These are phyloP conservation scores for Vishniacozyma victoriae DNA, from an alignment of 768 basidiomycete species.

Conservation along the genomic window DNA sequence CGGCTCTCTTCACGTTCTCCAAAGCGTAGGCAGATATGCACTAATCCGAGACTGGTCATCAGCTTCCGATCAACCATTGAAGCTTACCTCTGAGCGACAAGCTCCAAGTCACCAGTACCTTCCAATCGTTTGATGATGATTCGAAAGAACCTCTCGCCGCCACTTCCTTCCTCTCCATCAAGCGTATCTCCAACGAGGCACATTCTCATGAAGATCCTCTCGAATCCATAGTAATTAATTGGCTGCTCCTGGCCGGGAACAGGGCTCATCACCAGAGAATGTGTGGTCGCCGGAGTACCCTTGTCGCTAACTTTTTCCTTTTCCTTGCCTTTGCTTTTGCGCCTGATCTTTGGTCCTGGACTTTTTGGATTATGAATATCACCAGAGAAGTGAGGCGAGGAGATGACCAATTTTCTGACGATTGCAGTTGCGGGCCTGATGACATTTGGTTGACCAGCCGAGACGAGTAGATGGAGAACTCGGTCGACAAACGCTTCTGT, in stretches of 20 bases:
- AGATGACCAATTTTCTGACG: conserved; percentile 33
- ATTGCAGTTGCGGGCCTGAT: conserved; percentile 39
- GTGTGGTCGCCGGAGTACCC: neutral
- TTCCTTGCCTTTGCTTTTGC: conserved; percentile 21
- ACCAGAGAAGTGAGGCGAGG: conserved; percentile 11
- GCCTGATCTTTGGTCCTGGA: too few species aligned
- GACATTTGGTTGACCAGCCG: conserved; percentile 29
- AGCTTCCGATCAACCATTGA: neutral
- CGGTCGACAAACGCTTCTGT: conserved; percentile 21
- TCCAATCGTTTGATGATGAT: conserved; percentile 28
- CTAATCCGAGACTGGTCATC: conserved; percentile 23
- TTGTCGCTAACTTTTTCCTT: neutral
- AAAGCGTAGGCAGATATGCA: conserved; percentile 28
- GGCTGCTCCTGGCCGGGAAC: neutral
- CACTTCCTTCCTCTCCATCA: conserved; percentile 4
- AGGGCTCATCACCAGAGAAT: too few species aligned
- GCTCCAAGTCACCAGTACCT: conserved; percentile 34
- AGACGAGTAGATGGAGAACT: conserved; percentile 19
- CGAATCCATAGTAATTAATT: conserved; percentile 24
- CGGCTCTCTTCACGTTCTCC: conserved; percentile 19
- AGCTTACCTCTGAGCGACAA: conserved; percentile 33
- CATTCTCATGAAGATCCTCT: conserved; percentile 22
- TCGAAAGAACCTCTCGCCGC: conserved; percentile 16
- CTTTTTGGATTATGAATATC: conserved; percentile 1
- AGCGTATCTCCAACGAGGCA: conserved; percentile 1